phyloP scores from a whole-genome alignment of 225 moss, liverwort and hornwort genomes.

The Sphagnum tenellum region DNA sequence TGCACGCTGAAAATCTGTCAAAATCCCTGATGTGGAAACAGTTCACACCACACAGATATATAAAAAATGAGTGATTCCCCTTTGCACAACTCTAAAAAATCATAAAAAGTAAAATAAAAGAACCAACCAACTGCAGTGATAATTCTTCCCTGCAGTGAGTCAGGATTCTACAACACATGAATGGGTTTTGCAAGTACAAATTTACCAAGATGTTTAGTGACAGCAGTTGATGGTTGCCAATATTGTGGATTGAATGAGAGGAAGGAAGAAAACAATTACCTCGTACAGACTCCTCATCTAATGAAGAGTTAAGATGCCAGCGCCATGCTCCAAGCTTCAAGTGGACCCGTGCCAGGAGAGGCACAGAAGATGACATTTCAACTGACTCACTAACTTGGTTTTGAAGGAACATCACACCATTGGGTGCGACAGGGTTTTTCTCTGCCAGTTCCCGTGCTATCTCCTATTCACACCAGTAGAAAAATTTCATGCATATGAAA shows the following conservation, averaged over 20 bases:
- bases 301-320: slow-evolving; percentile 58
- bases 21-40: slow-evolving; percentile 42
- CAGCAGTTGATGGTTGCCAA: not conserved
- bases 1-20: slow-evolving; percentile 51
- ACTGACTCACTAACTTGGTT: slow-evolving; percentile 31
- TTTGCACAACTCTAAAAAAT: too few relatives aligned
- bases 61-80: too few relatives aligned
- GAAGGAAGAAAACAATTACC: slow-evolving; percentile 20
- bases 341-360: slow-evolving; percentile 78
- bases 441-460: slow-evolving; percentile 28
- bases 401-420: slow-evolving; percentile 29
- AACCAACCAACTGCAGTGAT: too few relatives aligned
- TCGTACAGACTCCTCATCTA: slow-evolving; percentile 71
- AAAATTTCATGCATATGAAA: too few relatives aligned
- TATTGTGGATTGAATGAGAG: not conserved
- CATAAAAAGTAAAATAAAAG: too few relatives aligned
- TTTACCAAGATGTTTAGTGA: too few relatives aligned
- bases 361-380: slow-evolving; percentile 26
- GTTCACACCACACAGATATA: too few relatives aligned
- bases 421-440: slow-evolving; percentile 26
- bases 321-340: slow-evolving; percentile 91
- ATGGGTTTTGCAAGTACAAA: not conserved
- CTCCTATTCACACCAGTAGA: not conserved
- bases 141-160: too few relatives aligned
- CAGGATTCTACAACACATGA: not conserved